Evolutionary conservation across 371 early-diverging fungal genomes (phyloP).

Genomic region (Circinella umbellata): DNA sequence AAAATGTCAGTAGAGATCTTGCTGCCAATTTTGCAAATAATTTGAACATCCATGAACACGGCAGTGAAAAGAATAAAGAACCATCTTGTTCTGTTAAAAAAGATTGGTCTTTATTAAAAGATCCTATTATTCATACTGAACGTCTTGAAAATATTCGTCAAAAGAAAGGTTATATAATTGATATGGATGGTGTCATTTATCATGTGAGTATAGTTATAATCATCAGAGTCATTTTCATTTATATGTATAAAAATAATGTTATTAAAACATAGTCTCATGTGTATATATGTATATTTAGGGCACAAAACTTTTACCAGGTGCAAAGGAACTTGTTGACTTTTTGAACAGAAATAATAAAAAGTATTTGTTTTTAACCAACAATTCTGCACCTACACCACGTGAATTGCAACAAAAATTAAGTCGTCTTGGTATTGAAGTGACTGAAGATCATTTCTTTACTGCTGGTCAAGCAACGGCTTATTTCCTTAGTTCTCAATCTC

Average conservation of each 20-base stretch:
- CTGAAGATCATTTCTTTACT: conserved; percentile 68
- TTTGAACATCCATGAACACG: conserved; percentile 4
- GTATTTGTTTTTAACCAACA: conserved; percentile 74
- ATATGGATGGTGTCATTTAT: conserved; percentile 78
- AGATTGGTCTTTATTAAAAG: conserved; percentile 49
- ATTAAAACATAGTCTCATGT: too few species aligned
- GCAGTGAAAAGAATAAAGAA: background rate
- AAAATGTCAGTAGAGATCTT: conserved; percentile 11
- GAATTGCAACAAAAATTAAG: conserved; percentile 66
- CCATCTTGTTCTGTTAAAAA: conserved; percentile 20
- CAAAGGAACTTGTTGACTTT: conserved; percentile 72
- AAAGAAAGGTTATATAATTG: conserved; percentile 69
- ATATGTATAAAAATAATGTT: too few species aligned
- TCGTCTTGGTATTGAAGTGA: conserved; percentile 66
- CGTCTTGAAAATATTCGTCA: conserved; percentile 59
- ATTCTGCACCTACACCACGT: conserved; percentile 71
- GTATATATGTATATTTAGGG: too few species aligned
- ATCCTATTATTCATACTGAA: conserved; percentile 48
- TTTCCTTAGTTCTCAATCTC: conserved; percentile 66
- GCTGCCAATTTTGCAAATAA: conserved; percentile 19
- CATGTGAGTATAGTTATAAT: conserved; percentile 54
- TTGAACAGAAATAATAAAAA: conserved; percentile 62
- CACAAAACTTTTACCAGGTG: conserved; percentile 59
- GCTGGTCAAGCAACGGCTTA: conserved; percentile 69
- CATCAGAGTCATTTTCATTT: too few species aligned